Evolutionary conservation across 129 eudicot genomes (phyloP).

Genomic region (Tagetes patula): DNA sequence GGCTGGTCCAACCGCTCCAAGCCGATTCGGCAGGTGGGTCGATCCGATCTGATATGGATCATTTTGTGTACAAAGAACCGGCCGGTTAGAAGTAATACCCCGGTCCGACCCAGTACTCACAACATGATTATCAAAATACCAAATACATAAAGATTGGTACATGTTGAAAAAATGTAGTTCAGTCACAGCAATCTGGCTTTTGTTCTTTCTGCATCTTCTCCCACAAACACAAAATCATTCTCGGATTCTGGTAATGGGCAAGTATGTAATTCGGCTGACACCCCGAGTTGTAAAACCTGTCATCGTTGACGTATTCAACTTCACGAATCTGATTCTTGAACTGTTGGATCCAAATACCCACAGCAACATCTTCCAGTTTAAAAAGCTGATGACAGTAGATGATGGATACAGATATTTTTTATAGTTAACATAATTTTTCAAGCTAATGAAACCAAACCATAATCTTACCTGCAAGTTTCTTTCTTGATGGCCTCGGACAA

Average conservation of each 20-base stretch:
- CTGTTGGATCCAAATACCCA: slow-evolving; percentile 84
- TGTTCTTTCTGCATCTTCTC: slow-evolving; percentile 85
- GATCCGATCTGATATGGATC: too few relatives aligned
- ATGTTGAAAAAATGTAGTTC: slow-evolving; percentile 18
- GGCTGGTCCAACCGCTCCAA: too few relatives aligned
- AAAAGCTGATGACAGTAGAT: slow-evolving; percentile 50
- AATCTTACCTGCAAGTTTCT: slow-evolving; percentile 62
- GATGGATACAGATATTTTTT: neutral
- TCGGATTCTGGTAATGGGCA: slow-evolving; percentile 94
- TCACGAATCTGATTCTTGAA: slow-evolving; percentile 51
- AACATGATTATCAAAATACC: slow-evolving; percentile 9
- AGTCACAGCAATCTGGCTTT: slow-evolving; percentile 77
- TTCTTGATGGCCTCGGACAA: slow-evolving; percentile 66
- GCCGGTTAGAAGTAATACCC: too few relatives aligned
- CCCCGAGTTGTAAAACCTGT: slow-evolving; percentile 70
- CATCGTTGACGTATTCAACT: slow-evolving; percentile 61
- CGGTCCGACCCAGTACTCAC: too few relatives aligned
- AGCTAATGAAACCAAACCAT: neutral
- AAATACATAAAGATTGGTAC: neutral
- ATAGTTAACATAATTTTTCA: slow-evolving; percentile 11
- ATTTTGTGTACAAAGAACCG: too few relatives aligned
- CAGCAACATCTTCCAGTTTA: slow-evolving; percentile 92
- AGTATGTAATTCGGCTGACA: slow-evolving; percentile 84
- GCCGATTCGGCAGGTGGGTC: too few relatives aligned
- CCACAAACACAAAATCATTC: slow-evolving; percentile 90